phyloP scores from a whole-genome alignment of 2,329 filamentous ascomycete species.

The Didymella keratinophila region DNA sequence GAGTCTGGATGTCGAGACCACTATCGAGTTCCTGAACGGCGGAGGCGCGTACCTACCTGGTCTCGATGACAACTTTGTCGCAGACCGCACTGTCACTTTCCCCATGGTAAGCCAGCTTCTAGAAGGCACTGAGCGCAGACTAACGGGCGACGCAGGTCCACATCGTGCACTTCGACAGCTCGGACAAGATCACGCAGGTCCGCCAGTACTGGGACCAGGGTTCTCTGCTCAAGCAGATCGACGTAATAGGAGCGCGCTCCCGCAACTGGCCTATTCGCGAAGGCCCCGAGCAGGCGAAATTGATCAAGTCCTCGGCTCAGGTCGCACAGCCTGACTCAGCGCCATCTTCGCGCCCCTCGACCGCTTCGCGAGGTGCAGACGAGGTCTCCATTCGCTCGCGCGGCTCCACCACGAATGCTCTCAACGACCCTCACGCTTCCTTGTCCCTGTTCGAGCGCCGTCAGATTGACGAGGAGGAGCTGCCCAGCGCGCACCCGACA shows the following conservation, averaged over 20 bases:
- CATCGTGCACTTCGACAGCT: constrained; percentile 81
- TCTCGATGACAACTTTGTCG: constrained; percentile 92
- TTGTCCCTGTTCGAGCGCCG: constrained; percentile 77
- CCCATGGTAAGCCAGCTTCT: constrained; percentile 71
- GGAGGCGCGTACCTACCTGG: constrained; percentile 88
- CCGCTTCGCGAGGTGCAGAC: constrained; percentile 42
- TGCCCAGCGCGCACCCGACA: constrained; percentile 60
- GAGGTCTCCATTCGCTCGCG: constrained; percentile 52
- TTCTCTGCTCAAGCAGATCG: constrained; percentile 88
- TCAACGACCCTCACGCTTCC: constrained; percentile 66
- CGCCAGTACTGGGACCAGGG: constrained; percentile 96
- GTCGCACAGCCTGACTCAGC: constrained; percentile 39
- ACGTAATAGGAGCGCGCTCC: constrained; percentile 88
- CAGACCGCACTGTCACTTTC: constrained; percentile 80
- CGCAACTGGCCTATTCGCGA: constrained; percentile 96
- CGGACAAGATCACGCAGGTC: constrained; percentile 83
- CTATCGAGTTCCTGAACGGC: constrained; percentile 79
- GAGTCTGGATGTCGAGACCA: constrained; percentile 81
- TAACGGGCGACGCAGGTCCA: constrained; percentile 59
- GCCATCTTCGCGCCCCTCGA: constrained; percentile 45
- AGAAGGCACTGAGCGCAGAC: background rate
- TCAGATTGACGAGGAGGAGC: constrained; percentile 64
- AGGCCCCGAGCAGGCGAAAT: constrained; percentile 79
- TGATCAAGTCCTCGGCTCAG: constrained; percentile 69
- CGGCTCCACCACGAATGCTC: constrained; percentile 48